Evolutionary conservation across 495 filamentous ascomycete genomes (phyloP).

Genomic region (Hyaloscypha variabilis): DNA sequence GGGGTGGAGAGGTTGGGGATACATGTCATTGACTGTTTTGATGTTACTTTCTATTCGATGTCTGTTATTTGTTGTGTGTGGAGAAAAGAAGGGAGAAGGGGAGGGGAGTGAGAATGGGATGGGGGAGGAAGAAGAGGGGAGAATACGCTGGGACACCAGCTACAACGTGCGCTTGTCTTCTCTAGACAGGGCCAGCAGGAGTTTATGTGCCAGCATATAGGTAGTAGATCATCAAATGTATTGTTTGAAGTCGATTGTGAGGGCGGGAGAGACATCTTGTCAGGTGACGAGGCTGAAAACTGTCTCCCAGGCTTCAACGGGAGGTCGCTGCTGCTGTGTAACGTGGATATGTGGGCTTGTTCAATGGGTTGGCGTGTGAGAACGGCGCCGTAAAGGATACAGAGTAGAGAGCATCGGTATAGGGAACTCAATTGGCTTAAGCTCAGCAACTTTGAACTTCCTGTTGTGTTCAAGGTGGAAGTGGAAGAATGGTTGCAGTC

Average conservation of each 20-base stretch:
- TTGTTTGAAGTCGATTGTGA: not conserved
- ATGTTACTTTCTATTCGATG: not conserved
- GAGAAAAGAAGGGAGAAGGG: not conserved
- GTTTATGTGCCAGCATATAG: constrained; percentile 36
- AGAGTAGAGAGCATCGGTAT: not conserved
- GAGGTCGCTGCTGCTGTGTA: too few relatives aligned
- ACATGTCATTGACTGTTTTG: constrained; percentile 46
- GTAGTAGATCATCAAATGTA: constrained; percentile 37
- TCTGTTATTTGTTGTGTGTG: too few relatives aligned
- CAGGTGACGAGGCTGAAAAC: not conserved
- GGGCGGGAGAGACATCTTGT: not conserved
- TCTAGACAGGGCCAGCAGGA: constrained; percentile 45
- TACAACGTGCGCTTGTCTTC: constrained; percentile 37
- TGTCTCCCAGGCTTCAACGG: too few relatives aligned
- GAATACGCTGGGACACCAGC: constrained; percentile 56
- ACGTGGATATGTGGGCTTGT: too few relatives aligned
- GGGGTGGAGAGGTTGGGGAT: constrained; percentile 45
- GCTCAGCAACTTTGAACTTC: not conserved
- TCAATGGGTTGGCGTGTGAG: not conserved
- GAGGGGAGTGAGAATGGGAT: not conserved
- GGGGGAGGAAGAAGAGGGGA: not conserved
- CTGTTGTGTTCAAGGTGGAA: not conserved
- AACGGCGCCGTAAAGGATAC: not conserved
- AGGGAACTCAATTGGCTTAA: not conserved
- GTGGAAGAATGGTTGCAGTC: not conserved